Evolutionary conservation across 2,329 filamentous ascomycete genomes (phyloP).

Genomic region (Biscogniauxia marginata): DNA sequence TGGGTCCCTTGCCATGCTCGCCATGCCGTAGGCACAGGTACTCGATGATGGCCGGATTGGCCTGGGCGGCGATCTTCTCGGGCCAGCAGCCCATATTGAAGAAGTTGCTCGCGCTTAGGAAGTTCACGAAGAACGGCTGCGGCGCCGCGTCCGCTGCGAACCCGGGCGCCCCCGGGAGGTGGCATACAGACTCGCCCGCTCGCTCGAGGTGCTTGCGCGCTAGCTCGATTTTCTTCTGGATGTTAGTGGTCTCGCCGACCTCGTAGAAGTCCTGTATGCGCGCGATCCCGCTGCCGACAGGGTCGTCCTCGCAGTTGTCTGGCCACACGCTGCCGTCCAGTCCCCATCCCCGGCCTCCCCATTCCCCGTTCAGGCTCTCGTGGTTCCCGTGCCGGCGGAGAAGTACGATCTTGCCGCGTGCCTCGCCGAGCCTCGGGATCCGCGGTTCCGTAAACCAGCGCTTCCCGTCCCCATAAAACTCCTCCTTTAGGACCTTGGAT

Average conservation of each 20-base stretch:
- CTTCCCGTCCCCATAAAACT: conserved; percentile 60
- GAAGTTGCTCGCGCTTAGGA: conserved; percentile 88
- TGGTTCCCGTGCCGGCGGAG: conserved; percentile 76
- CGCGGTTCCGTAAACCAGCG: conserved; percentile 78
- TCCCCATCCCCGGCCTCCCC: conserved; percentile 53
- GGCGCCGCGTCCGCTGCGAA: conserved; percentile 25
- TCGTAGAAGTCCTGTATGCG: conserved; percentile 96
- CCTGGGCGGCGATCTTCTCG: conserved; percentile 80
- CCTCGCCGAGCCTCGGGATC: conserved; percentile 76
- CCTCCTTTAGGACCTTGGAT: conserved; percentile 66
- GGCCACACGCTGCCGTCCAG: conserved; percentile 72
- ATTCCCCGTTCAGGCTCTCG: conserved; percentile 49
- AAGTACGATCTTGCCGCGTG: conserved; percentile 78
- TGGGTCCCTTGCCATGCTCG: conserved; percentile 48
- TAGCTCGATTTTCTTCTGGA: conserved; percentile 76
- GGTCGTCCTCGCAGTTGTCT: conserved; percentile 80
- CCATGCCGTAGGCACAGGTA: conserved; percentile 60
- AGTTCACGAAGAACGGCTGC: conserved; percentile 82
- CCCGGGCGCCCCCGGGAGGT: conserved; percentile 39
- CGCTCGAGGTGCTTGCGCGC: conserved; percentile 75
- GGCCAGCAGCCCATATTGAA: conserved; percentile 93
- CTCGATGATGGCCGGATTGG: conserved; percentile 74
- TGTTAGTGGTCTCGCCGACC: conserved; percentile 70
- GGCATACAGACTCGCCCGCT: conserved; percentile 54
- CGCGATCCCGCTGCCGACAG: conserved; percentile 67